phyloP scores from a whole-genome alignment of 306 rosid genomes.

The Prunus davidiana region DNA sequence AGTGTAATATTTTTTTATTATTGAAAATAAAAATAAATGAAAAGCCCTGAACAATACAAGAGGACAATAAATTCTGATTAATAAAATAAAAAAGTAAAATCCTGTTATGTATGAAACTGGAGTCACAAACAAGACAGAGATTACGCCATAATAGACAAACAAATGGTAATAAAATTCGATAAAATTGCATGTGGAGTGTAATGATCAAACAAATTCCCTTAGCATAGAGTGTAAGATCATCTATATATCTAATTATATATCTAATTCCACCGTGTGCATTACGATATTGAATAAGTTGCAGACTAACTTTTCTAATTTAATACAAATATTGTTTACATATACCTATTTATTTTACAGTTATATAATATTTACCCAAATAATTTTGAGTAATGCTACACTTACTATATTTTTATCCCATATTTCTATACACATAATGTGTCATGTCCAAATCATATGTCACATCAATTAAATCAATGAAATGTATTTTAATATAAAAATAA shows the following conservation, averaged over 20 bases:
- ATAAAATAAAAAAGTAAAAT: not conserved
- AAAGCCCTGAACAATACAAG: not conserved
- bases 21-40: not conserved
- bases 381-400: too few relatives aligned
- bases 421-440: too few relatives aligned
- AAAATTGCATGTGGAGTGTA: not conserved
- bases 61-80: not conserved
- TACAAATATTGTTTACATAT: not conserved
- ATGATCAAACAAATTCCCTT: slow-evolving; percentile 7
- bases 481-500: too few relatives aligned
- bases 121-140: slow-evolving; percentile 7
- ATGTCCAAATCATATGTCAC: too few relatives aligned
- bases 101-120: not conserved
- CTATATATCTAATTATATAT: not conserved
- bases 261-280: not conserved
- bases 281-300: slow-evolving; percentile 9
- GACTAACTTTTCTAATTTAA: not conserved
- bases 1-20: too few relatives aligned
- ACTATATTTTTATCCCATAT: too few relatives aligned
- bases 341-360: too few relatives aligned
- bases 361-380: too few relatives aligned
- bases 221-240: slow-evolving; percentile 1
- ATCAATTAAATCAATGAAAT: too few relatives aligned
- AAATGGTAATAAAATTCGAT: not conserved
- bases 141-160: not conserved